These are phyloP conservation scores for Solanum etuberosum DNA, from an alignment of 257 asterid genomes.

Conservation along the genomic window DNA sequence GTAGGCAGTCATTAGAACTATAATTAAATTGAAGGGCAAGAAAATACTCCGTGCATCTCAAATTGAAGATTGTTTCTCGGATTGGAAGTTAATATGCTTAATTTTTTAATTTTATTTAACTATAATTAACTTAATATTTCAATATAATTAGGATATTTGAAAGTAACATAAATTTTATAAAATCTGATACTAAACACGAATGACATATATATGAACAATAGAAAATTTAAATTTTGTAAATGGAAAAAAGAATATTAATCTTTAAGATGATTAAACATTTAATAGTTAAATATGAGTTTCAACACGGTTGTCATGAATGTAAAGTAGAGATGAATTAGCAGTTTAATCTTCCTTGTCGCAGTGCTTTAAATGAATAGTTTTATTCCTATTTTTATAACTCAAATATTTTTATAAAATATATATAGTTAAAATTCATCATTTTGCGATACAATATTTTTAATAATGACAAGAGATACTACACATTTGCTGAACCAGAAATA, in stretches of 20 bases:
- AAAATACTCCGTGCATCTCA: not conserved
- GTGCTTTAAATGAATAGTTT: not conserved
- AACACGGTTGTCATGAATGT: not conserved
- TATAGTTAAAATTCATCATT: not conserved
- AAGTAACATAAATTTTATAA: not conserved
- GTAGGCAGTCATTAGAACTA: not conserved
- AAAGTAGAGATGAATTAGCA: not conserved
- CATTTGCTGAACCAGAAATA: not conserved
- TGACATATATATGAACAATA: not conserved
- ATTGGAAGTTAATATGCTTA: not conserved
- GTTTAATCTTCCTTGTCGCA: not conserved
- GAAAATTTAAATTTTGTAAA: not conserved
- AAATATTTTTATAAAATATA: not conserved
- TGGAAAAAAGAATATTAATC: not conserved
- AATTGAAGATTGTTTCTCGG: not conserved
- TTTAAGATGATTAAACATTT: not conserved
- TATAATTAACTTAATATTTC: not conserved
- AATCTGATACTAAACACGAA: not conserved
- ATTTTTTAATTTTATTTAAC: not conserved
- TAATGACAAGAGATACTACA: not conserved
- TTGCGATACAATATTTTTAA: not conserved
- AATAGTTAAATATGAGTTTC: not conserved
- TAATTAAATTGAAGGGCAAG: not conserved
- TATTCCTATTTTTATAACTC: not conserved
- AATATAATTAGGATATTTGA: not conserved